These are phyloP conservation scores for Wallacemonas sp. DNA, from an alignment of 208 protist genomes.

Conservation along the genomic window DNA sequence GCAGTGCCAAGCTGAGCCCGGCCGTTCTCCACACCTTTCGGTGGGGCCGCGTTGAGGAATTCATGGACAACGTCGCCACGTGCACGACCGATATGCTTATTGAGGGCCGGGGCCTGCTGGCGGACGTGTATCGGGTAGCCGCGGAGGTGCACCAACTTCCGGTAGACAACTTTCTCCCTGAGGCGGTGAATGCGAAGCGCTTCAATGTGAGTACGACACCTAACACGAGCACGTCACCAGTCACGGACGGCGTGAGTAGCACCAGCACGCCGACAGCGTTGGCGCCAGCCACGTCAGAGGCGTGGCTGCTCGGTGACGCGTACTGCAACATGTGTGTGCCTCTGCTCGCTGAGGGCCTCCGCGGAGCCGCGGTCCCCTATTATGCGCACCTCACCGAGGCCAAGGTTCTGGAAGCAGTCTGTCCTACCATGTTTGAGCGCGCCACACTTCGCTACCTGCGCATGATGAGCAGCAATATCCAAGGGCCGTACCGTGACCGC, in stretches of 20 bases:
- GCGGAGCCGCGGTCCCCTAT: conserved; percentile 15
- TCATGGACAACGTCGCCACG: conserved; percentile 68
- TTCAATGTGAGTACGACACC: conserved; percentile 9
- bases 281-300: too few relatives aligned
- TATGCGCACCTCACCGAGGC: conserved; percentile 29
- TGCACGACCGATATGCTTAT: conserved; percentile 82
- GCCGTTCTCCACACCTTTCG: conserved; percentile 75
- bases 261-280: conserved; percentile 17
- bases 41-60: conserved; percentile 87
- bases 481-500: conserved; percentile 27
- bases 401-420: conserved; percentile 72
- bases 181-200: conserved; percentile 48
- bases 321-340: conserved; percentile 3
- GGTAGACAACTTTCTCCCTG: conserved; percentile 51
- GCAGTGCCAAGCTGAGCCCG: conserved; percentile 59
- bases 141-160: conserved; percentile 57
- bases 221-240: conserved; percentile 6
- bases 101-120: conserved; percentile 42
- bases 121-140: conserved; percentile 54
- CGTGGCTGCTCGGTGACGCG: not conserved
- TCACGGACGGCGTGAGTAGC: conserved; percentile 19
- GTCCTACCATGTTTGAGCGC: conserved; percentile 79
- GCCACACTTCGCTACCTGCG: conserved; percentile 68
- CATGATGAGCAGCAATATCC: conserved; percentile 47
- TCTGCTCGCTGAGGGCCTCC: not conserved